Evolutionary conservation across 805 yeast species (phyloP), one percentile per base, ranked within the genome.

Genomic region (Saturnispora hagleri): DNA sequence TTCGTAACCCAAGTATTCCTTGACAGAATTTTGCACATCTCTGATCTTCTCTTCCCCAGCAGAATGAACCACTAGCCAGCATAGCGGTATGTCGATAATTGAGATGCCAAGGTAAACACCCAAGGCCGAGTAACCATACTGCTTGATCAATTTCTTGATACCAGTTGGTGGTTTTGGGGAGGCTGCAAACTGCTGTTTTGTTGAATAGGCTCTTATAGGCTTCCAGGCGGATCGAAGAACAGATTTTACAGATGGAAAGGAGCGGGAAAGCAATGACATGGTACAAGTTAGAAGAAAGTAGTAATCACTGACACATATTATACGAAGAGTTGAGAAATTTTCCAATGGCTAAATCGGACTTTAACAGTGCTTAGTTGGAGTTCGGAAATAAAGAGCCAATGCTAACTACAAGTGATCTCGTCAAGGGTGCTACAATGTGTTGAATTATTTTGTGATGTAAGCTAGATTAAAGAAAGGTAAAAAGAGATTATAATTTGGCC

Each of bases 51-150:
- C 97, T 58, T 84, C 89, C 17, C 99, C 99, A 56, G 85, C 70
- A 0, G 89, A 79, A 64, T 90, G 97, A 12, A 93, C 98, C 28
- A 86, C 60, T 8, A 86, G 55, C 65, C 83, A 93, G 65, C 95
- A 87, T 3, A 89, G 55, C 1, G 98, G 97, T 57, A 87, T 73
- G 63, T 93, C 98, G 27, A 93, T 67, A 22, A 74, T 72, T 2
- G 87, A 75, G n/a, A 93, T 64, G 2, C 77, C 84, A 20, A 89
- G 59, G 62, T 93, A 93, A 0, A 91, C 88, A 13, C 89, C 96
- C 13, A 91, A 69, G 0, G 96, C 97, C 17, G 95, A 80, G 71
- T 85, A 89, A 0, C 99, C 99, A 66, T 93, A 93, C 62, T 86
- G 84, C 62, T 86, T 83, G 61, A 86, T 76, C 56, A 93, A 72